Evolutionary conservation across 768 basidiomycete genomes (phyloP), one percentile per base, ranked within the genome.

Genomic region (Xanthoconium stramineum): DNA sequence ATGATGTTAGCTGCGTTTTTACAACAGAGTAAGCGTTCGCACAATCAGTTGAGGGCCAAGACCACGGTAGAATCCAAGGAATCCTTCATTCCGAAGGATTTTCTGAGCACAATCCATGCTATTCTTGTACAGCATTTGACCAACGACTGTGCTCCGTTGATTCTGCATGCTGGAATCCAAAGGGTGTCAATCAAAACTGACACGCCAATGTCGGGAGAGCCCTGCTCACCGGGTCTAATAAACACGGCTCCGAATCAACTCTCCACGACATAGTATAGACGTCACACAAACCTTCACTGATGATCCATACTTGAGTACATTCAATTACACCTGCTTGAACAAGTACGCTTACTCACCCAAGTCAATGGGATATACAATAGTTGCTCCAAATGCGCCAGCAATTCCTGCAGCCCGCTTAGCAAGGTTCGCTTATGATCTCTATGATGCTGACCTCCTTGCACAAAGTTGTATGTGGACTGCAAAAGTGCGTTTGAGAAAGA

Each of bases 311-410:
- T 44, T 63, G 20, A 63, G 61, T 53, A 56, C 47, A 20, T 36
- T 53, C 44, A 11, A 47, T 24, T 11, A 11, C 47, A 40, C 43
- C 46, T 32, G 47, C 52, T 42, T 20, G 32, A 38, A 44, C 6
- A 40, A 47, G 44, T 36, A 30, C 51, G 38, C 49, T 50, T 33
- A 83, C 86, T 76, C 64, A 88, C 87, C 91, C 77, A 91, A 81
- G 74, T 94, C 94, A 67, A 96, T 98, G 28, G 96, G 96, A 72
- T 98, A 98, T 13, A 98, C 96, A 39, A 93, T 91, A n/a, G 93
- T 96, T 12, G 96, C 97, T 47, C 97, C 97, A 57, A 94, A 80
- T 36, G 92, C 92, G 53, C 97, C 97, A 44, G 96, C 94, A 57
- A 96, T 68, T 68, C 96, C 88, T 89, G 61, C 20, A 53, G 52